Evolutionary conservation across 2,329 filamentous ascomycete genomes (phyloP), one percentile per base, ranked within the genome.

Genomic region (Colletotrichum sidae): DNA sequence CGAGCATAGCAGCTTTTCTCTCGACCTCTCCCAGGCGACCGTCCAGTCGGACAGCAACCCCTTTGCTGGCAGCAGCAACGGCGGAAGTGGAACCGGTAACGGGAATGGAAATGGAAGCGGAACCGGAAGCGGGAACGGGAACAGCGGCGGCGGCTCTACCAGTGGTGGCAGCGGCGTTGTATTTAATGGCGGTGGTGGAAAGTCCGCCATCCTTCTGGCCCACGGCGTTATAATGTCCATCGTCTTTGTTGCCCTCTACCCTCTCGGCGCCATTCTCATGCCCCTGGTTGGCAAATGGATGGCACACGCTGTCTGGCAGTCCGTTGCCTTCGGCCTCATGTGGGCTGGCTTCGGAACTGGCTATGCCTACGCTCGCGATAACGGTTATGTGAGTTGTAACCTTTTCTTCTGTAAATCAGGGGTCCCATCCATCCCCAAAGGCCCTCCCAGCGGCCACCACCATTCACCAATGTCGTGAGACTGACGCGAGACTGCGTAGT

Each of bases 201-300:
- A 54, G 39, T 47, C 68, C 10, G 72, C 70, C 4, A 71, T 80
- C 8, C 52, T 81, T 13, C 72, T 80, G 6, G 75, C 83, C 0
- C 88, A 90, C 67, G 88, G 87, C 53, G 79, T 88, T 69, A 77
- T 90, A 70, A 88, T 90, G 87, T 82, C 83, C 34, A 72, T 90
- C 50, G 83, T 85, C 15, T 88, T 90, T 68, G 81, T 86, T 4
- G 70, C 86, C 11, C 76, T 88, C 25, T 90, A 88, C 68, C 89
- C 89, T 1, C 69, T 89, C 3, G 89, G 88, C 6, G 81, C 88
- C 8, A 77, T 87, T 4, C 72, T 89, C 45, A 89, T 90, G 83
- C 86, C 88, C 3, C 67, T 90, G 4, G 67, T 88, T 7, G 83
- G 85, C 49, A 85, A 80, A 51, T 89, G 84, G 84, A 72, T 83